A percentile compares a stretch with the other conserved stretches of the same genome.
These are phyloP conservation scores for Podila minutissima DNA, from an alignment of 192 early-diverging fungal species.

Conservation along the genomic window DNA sequence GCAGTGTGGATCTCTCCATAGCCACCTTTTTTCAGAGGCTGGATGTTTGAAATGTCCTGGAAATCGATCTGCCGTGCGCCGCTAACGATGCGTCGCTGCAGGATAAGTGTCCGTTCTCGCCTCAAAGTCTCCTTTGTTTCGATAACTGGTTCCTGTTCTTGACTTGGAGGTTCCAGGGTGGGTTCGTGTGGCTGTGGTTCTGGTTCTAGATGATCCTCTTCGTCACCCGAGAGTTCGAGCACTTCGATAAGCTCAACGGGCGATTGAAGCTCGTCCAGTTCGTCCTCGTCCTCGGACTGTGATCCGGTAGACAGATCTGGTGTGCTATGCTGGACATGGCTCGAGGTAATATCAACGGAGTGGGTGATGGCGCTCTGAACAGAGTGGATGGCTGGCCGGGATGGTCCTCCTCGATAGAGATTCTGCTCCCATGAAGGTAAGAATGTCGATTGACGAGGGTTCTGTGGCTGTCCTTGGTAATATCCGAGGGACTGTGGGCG, in stretches of 20 bases:
- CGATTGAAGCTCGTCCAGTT: slow-evolving; percentile 12
- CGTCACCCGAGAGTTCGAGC: slow-evolving; percentile 8
- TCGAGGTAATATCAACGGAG: slow-evolving; percentile 12
- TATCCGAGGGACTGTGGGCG: neutral
- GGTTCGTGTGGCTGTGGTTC: neutral
- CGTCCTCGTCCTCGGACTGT: slow-evolving; percentile 29
- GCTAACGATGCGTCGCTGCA: slow-evolving; percentile 31
- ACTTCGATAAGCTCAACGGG: slow-evolving; percentile 11
- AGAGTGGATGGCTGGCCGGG: neutral
- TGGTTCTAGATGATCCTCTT: neutral
- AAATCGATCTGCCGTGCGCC: slow-evolving; percentile 26
- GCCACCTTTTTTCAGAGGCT: slow-evolving; percentile 34
- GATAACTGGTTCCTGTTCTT: slow-evolving; percentile 6
- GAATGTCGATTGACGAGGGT: neutral
- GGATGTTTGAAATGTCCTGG: slow-evolving; percentile 35
- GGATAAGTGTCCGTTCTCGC: slow-evolving; percentile 33
- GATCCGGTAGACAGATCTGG: slow-evolving; percentile 41
- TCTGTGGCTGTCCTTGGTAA: neutral
- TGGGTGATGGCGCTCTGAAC: slow-evolving; percentile 16
- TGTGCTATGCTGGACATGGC: slow-evolving; percentile 15
- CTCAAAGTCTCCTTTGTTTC: slow-evolving; percentile 44
- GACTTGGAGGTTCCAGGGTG: neutral
- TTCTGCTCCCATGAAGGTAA: neutral
- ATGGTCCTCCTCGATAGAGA: neutral
- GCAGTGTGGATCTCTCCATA: slow-evolving; percentile 48